These are phyloP conservation scores for Monilinia fructicola DNA, from an alignment of 2,329 filamentous ascomycete genomes.

Conservation along the genomic window DNA sequence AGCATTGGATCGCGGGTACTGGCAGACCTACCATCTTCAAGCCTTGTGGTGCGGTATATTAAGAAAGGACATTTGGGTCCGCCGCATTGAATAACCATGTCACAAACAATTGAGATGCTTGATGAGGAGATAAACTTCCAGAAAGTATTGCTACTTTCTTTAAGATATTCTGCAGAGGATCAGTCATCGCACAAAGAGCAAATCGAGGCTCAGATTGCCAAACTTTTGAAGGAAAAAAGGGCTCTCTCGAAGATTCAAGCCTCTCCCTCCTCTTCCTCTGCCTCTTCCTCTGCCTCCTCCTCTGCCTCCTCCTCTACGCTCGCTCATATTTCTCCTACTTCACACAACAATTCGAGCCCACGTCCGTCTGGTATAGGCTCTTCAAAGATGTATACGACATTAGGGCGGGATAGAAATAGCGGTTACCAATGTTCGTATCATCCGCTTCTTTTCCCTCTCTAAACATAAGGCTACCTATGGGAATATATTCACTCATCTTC, in stretches of 20 bases:
- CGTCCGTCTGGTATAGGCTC: neutral
- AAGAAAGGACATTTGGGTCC: neutral
- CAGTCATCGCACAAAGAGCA: slow-evolving; percentile 22
- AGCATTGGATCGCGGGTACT: slow-evolving; percentile 12
- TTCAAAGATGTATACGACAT: slow-evolving; percentile 6
- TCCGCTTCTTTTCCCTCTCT: neutral
- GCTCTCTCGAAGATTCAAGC: neutral
- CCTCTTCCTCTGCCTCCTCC: neutral
- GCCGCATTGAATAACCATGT: slow-evolving; percentile 12
- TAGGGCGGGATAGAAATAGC: neutral
- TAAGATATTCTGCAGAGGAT: slow-evolving; percentile 39
- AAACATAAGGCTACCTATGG: neutral
- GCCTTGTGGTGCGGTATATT: neutral
- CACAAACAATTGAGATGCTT: slow-evolving; percentile 38
- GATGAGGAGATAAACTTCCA: slow-evolving; percentile 47
- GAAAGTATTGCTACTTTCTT: slow-evolving; percentile 46
- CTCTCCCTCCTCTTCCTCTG: neutral
- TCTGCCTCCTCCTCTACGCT: neutral
- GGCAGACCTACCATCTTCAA: slow-evolving; percentile 14
- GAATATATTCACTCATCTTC: neutral
- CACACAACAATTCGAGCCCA: neutral
- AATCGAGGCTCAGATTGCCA: neutral
- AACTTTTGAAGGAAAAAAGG: neutral
- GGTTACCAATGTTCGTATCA: slow-evolving; percentile 16
- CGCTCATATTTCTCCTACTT: neutral